Percentiles rank a stretch among this genome's conserved stretches.
Evolutionary conservation across 768 basidiomycete species (phyloP).

Genomic region (Coprinopsis strossmayeri): DNA sequence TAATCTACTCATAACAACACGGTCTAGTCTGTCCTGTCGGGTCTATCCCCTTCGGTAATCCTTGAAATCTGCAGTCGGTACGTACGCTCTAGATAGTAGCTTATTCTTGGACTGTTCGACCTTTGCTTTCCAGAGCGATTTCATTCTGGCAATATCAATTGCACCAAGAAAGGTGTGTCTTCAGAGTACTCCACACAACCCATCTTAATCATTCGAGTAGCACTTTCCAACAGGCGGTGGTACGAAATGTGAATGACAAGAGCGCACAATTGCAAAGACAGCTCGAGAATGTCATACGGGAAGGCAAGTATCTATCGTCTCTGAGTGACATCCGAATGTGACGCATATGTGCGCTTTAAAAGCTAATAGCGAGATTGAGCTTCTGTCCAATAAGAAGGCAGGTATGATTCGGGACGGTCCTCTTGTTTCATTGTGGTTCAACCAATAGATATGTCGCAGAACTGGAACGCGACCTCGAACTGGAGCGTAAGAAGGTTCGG

Average conservation of each 20-base stretch:
- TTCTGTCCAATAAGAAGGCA: constrained; percentile 62
- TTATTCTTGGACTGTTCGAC: too few species aligned
- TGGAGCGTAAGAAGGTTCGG: constrained; percentile 67
- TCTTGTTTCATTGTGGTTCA: background rate
- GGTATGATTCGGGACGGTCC: constrained; percentile 30
- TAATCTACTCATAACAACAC: constrained; percentile 2
- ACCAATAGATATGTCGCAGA: constrained; percentile 31
- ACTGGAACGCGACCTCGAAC: constrained; percentile 72
- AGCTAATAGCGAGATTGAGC: constrained; percentile 75
- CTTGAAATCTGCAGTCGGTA: constrained; percentile 80
- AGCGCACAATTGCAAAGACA: constrained; percentile 81
- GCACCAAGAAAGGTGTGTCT: constrained; percentile 70
- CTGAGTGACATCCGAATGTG: background rate
- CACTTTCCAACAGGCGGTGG: constrained; percentile 79
- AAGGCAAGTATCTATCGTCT: constrained; percentile 47
- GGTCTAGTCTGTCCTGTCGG: constrained; percentile 75
- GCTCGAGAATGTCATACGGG: constrained; percentile 76
- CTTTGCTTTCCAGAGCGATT: constrained; percentile 59
- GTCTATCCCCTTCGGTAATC: constrained; percentile 66
- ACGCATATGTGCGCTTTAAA: background rate
- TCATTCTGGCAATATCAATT: constrained; percentile 92
- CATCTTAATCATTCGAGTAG: constrained; percentile 27
- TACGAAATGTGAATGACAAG: constrained; percentile 76
- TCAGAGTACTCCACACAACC: too few species aligned
- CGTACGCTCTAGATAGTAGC: constrained; percentile 14